phyloP scores from a whole-genome alignment of 148 eudicot genomes.

The Heliamphora exappendiculata region DNA sequence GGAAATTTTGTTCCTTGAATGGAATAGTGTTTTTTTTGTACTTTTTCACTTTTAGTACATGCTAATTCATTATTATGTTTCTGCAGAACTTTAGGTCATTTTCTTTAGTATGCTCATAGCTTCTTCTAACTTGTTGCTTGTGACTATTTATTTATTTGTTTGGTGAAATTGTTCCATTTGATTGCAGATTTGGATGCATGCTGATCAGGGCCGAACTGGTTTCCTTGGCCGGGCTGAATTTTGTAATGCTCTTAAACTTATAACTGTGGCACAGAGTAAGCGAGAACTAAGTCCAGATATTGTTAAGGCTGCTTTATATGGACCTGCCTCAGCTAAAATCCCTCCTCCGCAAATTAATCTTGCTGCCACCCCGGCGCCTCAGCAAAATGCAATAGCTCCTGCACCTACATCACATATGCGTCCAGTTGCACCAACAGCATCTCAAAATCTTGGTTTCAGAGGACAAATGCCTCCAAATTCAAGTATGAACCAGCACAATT shows the following conservation, averaged over 20 bases:
- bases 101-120: neutral
- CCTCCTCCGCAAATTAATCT: constrained; percentile 88
- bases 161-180: constrained; percentile 5
- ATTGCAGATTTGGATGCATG: constrained; percentile 87
- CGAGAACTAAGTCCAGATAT: constrained; percentile 92
- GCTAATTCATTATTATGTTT: neutral
- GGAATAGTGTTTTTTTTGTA: no score
- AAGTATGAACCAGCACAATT: constrained; percentile 50
- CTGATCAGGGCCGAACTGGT: constrained; percentile 82
- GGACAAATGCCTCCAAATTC: constrained; percentile 49
- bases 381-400: constrained; percentile 31
- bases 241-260: constrained; percentile 87
- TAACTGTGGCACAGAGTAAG: constrained; percentile 95
- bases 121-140: neutral
- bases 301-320: constrained; percentile 91
- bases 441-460: constrained; percentile 61
- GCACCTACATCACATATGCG: constrained; percentile 49
- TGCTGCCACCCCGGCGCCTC: constrained; percentile 49
- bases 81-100: neutral
- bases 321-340: constrained; percentile 90
- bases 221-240: constrained; percentile 82
- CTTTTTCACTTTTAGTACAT: no score
- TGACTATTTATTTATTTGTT: neutral
- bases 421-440: constrained; percentile 29
- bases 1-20: no score